These are phyloP conservation scores for Bipolaris oryzae DNA, from an alignment of 2,329 filamentous ascomycete species.

Conservation along the genomic window DNA sequence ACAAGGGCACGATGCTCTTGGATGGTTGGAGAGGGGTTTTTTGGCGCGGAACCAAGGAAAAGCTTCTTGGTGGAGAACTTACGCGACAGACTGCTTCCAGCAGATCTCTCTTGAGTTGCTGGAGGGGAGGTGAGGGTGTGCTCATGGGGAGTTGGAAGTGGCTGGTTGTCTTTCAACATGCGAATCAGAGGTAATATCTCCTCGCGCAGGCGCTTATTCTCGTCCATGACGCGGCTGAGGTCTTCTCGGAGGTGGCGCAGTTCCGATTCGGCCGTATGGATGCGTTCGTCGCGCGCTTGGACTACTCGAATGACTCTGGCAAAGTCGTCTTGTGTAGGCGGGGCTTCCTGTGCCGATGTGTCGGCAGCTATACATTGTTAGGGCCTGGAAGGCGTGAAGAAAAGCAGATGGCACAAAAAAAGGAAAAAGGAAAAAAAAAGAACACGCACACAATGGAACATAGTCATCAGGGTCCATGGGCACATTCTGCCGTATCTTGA, in stretches of 20 bases:
- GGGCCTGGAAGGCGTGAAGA: not conserved
- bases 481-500: constrained; percentile 92
- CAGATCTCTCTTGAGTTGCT: constrained; percentile 41
- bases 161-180: constrained; percentile 88
- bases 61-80: constrained; percentile 61
- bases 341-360: constrained; percentile 81
- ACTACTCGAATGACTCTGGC: constrained; percentile 89
- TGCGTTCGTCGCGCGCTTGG: constrained; percentile 86
- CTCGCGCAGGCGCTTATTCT: constrained; percentile 86
- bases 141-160: constrained; percentile 62
- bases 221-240: constrained; percentile 65
- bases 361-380: constrained; percentile 72
- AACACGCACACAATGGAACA: constrained; percentile 81
- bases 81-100: constrained; percentile 56
- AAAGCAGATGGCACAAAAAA: not conserved
- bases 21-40: constrained; percentile 59
- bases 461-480: constrained; percentile 93
- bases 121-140: constrained; percentile 45
- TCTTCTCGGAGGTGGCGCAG: constrained; percentile 72
- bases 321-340: constrained; percentile 91
- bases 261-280: constrained; percentile 81
- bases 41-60: constrained; percentile 56
- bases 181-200: constrained; percentile 90
- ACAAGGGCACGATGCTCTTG: constrained; percentile 51
- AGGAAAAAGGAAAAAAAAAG: not conserved